Evolutionary conservation across 1,139 yeast species (phyloP).

Genomic region (Geotrichum histeridarum): DNA sequence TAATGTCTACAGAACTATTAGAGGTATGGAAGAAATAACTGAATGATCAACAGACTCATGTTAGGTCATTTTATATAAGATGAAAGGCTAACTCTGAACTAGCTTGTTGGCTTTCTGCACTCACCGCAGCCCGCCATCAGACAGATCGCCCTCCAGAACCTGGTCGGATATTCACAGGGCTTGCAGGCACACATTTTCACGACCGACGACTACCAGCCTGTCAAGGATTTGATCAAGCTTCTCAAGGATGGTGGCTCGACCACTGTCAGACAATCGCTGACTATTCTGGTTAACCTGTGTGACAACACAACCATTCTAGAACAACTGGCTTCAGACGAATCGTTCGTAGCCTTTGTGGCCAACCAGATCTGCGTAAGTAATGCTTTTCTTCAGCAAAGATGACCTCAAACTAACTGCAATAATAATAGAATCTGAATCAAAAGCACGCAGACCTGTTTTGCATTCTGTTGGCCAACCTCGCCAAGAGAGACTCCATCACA

Average conservation of each 20-base stretch:
- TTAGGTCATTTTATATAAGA: background rate
- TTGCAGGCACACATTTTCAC: conserved; percentile 62
- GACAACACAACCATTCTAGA: conserved; percentile 58
- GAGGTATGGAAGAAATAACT: conserved; percentile 23
- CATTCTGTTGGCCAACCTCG: conserved; percentile 77
- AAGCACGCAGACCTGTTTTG: conserved; percentile 76
- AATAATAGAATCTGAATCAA: conserved; percentile 45
- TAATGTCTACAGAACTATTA: conserved; percentile 28
- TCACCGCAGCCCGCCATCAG: conserved; percentile 77
- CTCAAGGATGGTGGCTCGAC: conserved; percentile 36
- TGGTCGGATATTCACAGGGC: conserved; percentile 77
- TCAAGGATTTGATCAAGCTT: conserved; percentile 66
- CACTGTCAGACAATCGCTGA: conserved; percentile 48
- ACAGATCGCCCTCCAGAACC: conserved; percentile 77
- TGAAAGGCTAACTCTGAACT: background rate
- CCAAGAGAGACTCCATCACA: conserved; percentile 65
- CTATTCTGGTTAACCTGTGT: conserved; percentile 78
- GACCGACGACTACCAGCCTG: conserved; percentile 64
- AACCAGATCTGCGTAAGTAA: conserved; percentile 42
- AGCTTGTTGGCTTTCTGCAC: conserved; percentile 73
- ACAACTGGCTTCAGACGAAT: conserved; percentile 58
- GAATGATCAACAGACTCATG: background rate
- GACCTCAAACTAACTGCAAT: conserved; percentile 13
- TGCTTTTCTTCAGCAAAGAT: background rate
- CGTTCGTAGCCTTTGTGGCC: conserved; percentile 53